These are phyloP conservation scores for Salix viminalis DNA, from an alignment of 345 rosid genomes.

Conservation along the genomic window DNA sequence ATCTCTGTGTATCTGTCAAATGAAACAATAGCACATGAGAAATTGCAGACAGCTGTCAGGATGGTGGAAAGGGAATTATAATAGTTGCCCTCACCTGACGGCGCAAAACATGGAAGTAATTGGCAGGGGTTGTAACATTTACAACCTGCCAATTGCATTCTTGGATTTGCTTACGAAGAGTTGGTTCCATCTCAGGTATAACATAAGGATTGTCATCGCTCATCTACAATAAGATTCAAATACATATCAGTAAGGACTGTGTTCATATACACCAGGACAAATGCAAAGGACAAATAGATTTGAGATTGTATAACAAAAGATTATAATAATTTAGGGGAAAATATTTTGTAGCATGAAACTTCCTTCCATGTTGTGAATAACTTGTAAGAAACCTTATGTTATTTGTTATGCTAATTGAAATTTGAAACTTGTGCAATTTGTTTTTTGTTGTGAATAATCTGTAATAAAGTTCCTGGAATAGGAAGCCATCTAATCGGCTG, in stretches of 20 bases:
- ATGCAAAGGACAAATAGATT: not conserved
- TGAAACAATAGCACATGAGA: not conserved
- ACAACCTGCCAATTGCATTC: constrained; percentile 89
- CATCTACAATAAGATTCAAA: too few species aligned
- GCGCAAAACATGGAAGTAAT: constrained; percentile 75
- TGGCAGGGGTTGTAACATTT: constrained; percentile 84
- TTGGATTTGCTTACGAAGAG: constrained; percentile 71
- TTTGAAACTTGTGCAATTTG: not conserved
- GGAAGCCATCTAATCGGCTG: not conserved
- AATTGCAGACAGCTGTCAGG: not conserved
- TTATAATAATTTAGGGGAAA: not conserved
- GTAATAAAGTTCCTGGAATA: not conserved
- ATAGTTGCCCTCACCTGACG: constrained; percentile 49
- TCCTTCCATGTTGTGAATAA: not conserved
- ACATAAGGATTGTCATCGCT: constrained; percentile 76
- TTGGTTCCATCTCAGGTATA: constrained; percentile 81
- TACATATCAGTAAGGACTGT: not conserved
- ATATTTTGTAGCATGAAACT: not conserved
- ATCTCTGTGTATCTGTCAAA: constrained; percentile 68
- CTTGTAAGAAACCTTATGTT: not conserved
- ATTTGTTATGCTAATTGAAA: not conserved
- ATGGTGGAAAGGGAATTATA: not conserved
- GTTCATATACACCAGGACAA: not conserved
- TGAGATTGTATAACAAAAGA: not conserved
- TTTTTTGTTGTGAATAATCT: too few species aligned